These are phyloP conservation scores for Phlyctochytrium bullatum DNA, from an alignment of 192 early-diverging fungal genomes.

Conservation along the genomic window DNA sequence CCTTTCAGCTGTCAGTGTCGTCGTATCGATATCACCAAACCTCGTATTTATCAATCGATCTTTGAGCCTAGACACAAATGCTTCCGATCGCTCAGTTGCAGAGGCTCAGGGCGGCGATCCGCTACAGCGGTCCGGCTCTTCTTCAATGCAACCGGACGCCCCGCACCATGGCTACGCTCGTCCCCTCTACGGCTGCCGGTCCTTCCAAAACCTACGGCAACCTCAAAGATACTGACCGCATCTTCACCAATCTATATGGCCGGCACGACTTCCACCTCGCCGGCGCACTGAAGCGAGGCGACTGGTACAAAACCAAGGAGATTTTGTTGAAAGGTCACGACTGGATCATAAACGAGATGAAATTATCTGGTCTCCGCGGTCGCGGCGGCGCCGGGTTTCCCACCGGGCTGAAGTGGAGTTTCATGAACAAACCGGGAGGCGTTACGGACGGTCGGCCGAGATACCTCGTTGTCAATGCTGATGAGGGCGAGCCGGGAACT, in stretches of 20 bases:
- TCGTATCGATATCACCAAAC: too few species aligned
- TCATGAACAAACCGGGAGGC: slow-evolving; percentile 92
- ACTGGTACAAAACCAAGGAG: slow-evolving; percentile 99
- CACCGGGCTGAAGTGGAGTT: slow-evolving; percentile 97
- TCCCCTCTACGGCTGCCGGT: slow-evolving; percentile 12
- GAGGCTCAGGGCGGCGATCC: too few species aligned
- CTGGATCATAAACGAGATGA: slow-evolving; percentile 98
- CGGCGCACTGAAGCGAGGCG: slow-evolving; percentile 91
- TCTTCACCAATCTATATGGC: slow-evolving; percentile 97
- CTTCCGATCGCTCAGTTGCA: too few species aligned
- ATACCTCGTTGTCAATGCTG: slow-evolving; percentile 96
- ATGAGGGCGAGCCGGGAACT: slow-evolving; percentile 98
- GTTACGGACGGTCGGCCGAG: slow-evolving; percentile 66
- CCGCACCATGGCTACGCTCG: slow-evolving; percentile 27
- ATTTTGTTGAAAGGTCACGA: slow-evolving; percentile 92
- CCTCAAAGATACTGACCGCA: slow-evolving; percentile 89
- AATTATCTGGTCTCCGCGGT: slow-evolving; percentile 82
- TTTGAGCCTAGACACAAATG: too few species aligned
- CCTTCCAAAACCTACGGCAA: slow-evolving; percentile 33
- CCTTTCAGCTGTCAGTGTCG: too few species aligned
- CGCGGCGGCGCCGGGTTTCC: slow-evolving; percentile 99
- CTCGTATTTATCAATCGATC: too few species aligned
- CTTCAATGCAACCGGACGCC: too few species aligned
- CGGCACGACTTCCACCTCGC: slow-evolving; percentile 86
- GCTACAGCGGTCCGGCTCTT: too few species aligned